Percentiles rank a stretch among this genome's conserved stretches.
Conservation (phyloP, 495 filamentous ascomycete species). For the Penicillium mononematosum region DNA sequence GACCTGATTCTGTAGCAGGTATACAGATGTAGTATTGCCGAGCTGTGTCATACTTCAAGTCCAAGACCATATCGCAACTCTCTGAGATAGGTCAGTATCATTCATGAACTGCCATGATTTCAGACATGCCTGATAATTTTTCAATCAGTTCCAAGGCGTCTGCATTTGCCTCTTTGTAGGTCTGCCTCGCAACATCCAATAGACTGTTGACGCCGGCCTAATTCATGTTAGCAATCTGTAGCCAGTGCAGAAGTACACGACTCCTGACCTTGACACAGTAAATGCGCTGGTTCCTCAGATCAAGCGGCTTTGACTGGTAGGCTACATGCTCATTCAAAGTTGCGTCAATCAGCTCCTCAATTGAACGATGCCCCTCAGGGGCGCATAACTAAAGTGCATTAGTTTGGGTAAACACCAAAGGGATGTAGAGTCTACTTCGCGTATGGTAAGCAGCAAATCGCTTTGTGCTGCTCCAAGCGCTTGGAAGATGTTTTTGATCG, state of each 20-base stretch:
- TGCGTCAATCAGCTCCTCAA: slow-evolving; percentile 62
- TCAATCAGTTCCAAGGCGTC: slow-evolving; percentile 71
- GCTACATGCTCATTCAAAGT: slow-evolving; percentile 79
- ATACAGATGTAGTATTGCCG: slow-evolving; percentile 83
- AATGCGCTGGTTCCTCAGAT: slow-evolving; percentile 85
- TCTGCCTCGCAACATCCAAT: slow-evolving; percentile 81
- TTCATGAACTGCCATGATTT: background rate
- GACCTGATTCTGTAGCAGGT: slow-evolving; percentile 58
- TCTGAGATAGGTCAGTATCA: slow-evolving; percentile 43
- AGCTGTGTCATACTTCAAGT: slow-evolving; percentile 71
- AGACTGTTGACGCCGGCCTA: slow-evolving; percentile 83
- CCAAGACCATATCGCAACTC: slow-evolving; percentile 56
- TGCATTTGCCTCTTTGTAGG: slow-evolving; percentile 79
- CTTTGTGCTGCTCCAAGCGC: slow-evolving; percentile 65
- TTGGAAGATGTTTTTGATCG: slow-evolving; percentile 65
- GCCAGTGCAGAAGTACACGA: background rate
- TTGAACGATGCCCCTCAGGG: slow-evolving; percentile 54
- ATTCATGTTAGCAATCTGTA: slow-evolving; percentile 14
- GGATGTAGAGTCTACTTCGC: slow-evolving; percentile 46
- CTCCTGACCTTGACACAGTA: slow-evolving; percentile 78
- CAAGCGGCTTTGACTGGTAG: slow-evolving; percentile 77
- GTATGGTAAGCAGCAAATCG: slow-evolving; percentile 62
- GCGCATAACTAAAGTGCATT: slow-evolving; percentile 55
- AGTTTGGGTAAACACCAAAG: background rate
- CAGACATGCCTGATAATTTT: slow-evolving; percentile 55